These are phyloP conservation scores for Limnomonas spitsbergensis DNA, from an alignment of 139 green algal species.

Conservation along the genomic window DNA sequence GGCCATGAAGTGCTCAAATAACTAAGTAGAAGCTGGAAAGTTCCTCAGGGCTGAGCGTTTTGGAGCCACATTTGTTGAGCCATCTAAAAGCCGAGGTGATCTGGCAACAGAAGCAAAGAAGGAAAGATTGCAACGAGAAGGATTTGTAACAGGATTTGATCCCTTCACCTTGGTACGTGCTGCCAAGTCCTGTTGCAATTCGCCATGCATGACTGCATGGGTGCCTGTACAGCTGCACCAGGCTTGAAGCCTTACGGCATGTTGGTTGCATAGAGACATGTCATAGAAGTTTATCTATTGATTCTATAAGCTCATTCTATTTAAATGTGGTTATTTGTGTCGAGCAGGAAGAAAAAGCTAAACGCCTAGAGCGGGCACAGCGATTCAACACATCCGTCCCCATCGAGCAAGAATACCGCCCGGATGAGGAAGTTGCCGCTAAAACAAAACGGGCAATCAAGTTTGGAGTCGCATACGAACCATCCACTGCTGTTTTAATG, in stretches of 20 bases:
- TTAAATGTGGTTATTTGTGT: no score
- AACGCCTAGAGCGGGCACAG: constrained; percentile 51
- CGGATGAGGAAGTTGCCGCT: constrained; percentile 47
- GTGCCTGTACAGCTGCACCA: no score
- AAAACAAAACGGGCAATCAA: constrained; percentile 53
- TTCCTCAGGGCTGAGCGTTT: constrained; percentile 58
- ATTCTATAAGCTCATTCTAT: no score
- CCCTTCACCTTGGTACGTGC: constrained; percentile 49
- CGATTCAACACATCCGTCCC: constrained; percentile 27
- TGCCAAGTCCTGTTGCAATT: no score
- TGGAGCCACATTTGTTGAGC: constrained; percentile 43
- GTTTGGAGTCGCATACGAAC: constrained; percentile 62
- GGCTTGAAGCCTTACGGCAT: no score
- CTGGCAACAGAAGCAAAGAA: constrained; percentile 36
- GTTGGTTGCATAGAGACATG: no score
- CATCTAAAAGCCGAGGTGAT: constrained; percentile 29
- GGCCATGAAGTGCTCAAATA: no score
- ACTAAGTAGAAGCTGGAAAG: no score
- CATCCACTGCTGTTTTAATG: constrained; percentile 58
- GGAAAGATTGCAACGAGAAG: constrained; percentile 24
- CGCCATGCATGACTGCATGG: no score
- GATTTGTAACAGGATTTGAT: constrained; percentile 72
- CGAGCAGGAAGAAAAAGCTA: constrained; percentile 73
- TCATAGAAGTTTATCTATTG: no score
- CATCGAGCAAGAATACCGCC: constrained; percentile 9